Conservation (phyloP, 768 basidiomycete species). For the Mycena haematopus region DNA sequence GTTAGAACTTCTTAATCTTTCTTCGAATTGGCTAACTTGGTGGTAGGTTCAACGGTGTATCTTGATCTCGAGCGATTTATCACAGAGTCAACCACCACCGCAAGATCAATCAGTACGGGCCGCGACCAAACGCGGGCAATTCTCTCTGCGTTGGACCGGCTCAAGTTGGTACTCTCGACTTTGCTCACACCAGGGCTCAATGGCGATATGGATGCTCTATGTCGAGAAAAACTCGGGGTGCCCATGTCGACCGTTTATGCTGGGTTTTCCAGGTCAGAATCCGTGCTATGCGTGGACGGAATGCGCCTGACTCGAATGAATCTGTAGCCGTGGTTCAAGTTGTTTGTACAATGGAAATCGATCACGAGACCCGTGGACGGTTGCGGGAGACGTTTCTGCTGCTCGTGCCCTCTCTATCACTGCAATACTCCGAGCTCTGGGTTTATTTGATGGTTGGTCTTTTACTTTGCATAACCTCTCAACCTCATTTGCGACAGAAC, state of each 20-base stretch:
- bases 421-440: constrained; percentile 70
- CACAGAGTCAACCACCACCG: constrained; percentile 52
- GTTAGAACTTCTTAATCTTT: constrained; percentile 17
- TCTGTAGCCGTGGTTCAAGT: constrained; percentile 44
- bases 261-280: constrained; percentile 58
- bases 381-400: constrained; percentile 75
- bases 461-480: neutral
- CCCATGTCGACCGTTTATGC: constrained; percentile 42
- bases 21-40: neutral
- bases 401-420: constrained; percentile 71
- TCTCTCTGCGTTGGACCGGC: constrained; percentile 55
- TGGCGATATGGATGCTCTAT: constrained; percentile 72
- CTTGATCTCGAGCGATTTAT: constrained; percentile 61
- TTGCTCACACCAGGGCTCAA: constrained; percentile 76
- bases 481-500: constrained; percentile 50
- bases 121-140: constrained; percentile 48
- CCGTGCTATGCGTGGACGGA: neutral
- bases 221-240: constrained; percentile 62
- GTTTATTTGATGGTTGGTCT: constrained; percentile 71
- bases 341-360: constrained; percentile 47
- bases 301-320: neutral
- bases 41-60: constrained; percentile 53
- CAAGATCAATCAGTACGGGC: constrained; percentile 58
- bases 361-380: constrained; percentile 66
- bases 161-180: constrained; percentile 66